These are phyloP conservation scores for Penicillium oxalicum DNA, from an alignment of 2,329 filamentous ascomycete genomes.

Conservation along the genomic window DNA sequence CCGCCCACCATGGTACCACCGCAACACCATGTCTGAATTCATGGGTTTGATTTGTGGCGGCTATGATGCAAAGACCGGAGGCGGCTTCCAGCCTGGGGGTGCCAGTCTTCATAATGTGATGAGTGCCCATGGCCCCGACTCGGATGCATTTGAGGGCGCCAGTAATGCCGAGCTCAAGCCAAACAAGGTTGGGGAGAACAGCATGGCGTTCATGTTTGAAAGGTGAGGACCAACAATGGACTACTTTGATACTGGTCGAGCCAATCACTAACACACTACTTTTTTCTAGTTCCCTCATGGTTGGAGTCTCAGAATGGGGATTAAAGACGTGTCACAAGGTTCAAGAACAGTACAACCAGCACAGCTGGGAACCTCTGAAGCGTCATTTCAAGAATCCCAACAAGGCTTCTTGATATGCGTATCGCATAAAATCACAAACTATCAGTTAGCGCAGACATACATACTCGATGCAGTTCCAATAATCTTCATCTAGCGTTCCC, in stretches of 20 bases:
- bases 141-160: conserved; percentile 51
- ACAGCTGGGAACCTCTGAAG: conserved; percentile 70
- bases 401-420: conserved; percentile 22
- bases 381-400: conserved; percentile 55
- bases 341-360: conserved; percentile 67
- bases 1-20: conserved; percentile 58
- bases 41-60: conserved; percentile 59
- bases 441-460: background rate
- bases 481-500: too few species aligned
- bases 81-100: conserved; percentile 56
- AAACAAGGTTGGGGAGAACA: conserved; percentile 52
- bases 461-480: too few species aligned
- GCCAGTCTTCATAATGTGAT: conserved; percentile 65
- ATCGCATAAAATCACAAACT: background rate
- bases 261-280: conserved; percentile 27
- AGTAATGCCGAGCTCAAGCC: conserved; percentile 50
- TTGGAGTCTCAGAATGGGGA: conserved; percentile 68
- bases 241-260: background rate
- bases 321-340: conserved; percentile 64
- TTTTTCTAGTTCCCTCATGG: conserved; percentile 54
- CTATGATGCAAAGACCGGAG: conserved; percentile 55
- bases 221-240: conserved; percentile 28
- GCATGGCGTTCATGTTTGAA: conserved; percentile 62
- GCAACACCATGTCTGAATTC: conserved; percentile 61
- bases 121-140: conserved; percentile 60